Base-by-base conservation (phyloP, 768 basidiomycete genomes). In the Pisolithus albus region DNA sequence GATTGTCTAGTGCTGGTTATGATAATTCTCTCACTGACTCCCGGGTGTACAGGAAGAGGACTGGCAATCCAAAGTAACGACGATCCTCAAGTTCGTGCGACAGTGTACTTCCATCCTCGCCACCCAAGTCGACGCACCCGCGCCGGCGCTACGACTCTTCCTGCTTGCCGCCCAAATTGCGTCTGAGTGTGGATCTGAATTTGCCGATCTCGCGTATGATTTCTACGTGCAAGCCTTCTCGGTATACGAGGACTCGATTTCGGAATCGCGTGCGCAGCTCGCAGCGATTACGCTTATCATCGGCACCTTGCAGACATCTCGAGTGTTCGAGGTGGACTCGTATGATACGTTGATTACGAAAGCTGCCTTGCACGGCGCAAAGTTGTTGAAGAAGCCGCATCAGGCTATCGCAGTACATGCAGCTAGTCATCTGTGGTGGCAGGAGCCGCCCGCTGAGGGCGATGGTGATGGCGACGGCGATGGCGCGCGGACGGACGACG, bases 361-460 rank as follows among this genome's bases (percentile, higher is more conserved):
- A 70, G 96, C 95, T n/a, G 95, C 95, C 6, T 71, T 98, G 57
- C 96, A 99, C 66, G 93, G 92, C 5, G 89, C 93, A 28, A 95
- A 95, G 70, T 70, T 98, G 56, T 68, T 99, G 68, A 99, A 99
- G 79, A 98, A 99, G 78, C 92, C 92, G 11, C 95, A 97, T 67
- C 96, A 98, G 69, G 88, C 94, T 11, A 90, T 85, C 8, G 96
- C 95, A 5, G 96, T 98, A 19, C 84, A 88, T 46, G 75, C 92
- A 28, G 96, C 96, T 7, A 96, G 93, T 65, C 96, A 99, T 70
- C 71, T 99, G 59, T 99, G 95, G 95, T 99, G 94, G 94, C 96
- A 98, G 65, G 87, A 87, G 55, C 56, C 70, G 50, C 64, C 68
- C 0, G 64, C 67, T 21, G 81, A 76, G 13, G 72, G 64, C 19